These are phyloP conservation scores for Conoideocrella luteorostrata DNA, from an alignment of 2,329 filamentous ascomycete genomes.

Conservation along the genomic window DNA sequence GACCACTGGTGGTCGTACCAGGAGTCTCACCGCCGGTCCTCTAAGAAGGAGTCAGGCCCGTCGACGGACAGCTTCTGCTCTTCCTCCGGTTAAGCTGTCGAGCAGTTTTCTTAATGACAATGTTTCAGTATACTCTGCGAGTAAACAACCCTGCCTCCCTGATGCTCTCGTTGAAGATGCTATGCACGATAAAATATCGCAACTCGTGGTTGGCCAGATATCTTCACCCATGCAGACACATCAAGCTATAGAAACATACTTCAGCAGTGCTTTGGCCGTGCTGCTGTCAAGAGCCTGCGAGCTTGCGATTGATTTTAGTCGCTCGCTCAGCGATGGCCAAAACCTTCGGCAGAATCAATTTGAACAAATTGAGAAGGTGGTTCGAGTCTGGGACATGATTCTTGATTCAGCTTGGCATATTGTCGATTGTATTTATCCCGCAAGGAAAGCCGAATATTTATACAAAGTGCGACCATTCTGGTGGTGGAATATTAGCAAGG, in stretches of 20 bases:
- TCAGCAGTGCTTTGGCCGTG: slow-evolving; percentile 20
- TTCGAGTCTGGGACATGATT: slow-evolving; percentile 27
- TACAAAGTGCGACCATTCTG: slow-evolving; percentile 31
- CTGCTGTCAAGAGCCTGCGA: slow-evolving; percentile 14
- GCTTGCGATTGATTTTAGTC: slow-evolving; percentile 13
- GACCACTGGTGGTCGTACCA: slow-evolving; percentile 19
- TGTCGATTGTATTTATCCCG: slow-evolving; percentile 27
- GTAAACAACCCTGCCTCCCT: slow-evolving; percentile 22
- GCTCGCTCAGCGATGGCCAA: slow-evolving; percentile 5
- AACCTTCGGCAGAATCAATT: slow-evolving; percentile 9
- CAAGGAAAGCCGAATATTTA: slow-evolving; percentile 25
- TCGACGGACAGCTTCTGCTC: slow-evolving; percentile 27
- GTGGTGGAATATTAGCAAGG: slow-evolving; percentile 34
- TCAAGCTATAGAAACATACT: slow-evolving; percentile 24
- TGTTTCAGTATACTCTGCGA: slow-evolving; percentile 29
- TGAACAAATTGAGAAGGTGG: slow-evolving; percentile 14
- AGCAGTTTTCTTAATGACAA: slow-evolving; percentile 49
- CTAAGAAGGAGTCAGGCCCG: slow-evolving; percentile 26
- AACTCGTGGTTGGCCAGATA: slow-evolving; percentile 19
- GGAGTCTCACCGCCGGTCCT: slow-evolving; percentile 18
- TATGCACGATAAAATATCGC: slow-evolving; percentile 23
- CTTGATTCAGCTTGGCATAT: slow-evolving; percentile 31
- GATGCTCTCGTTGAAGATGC: slow-evolving; percentile 25
- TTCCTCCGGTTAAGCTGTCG: slow-evolving; percentile 51
- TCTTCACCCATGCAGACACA: slow-evolving; percentile 18